These are phyloP conservation scores for Heimioporus retisporus DNA, from an alignment of 1,284 basidiomycete genomes.

Conservation along the genomic window DNA sequence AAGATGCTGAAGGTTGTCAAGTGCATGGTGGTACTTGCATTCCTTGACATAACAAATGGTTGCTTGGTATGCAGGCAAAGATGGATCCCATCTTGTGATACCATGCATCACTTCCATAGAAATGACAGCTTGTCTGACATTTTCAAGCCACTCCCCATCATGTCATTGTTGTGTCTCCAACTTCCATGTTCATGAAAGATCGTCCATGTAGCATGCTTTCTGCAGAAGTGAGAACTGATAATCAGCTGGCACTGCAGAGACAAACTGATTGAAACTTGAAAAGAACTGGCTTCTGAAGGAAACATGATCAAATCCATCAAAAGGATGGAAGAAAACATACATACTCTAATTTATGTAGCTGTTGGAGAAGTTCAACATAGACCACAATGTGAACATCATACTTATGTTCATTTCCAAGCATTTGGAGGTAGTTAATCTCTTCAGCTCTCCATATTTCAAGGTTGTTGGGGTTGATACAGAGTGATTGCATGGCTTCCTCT, in stretches of 20 bases:
- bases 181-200: not conserved
- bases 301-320: not conserved
- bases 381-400: not conserved
- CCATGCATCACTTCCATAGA: not conserved
- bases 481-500: not conserved
- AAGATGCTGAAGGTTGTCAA: not conserved
- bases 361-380: not conserved
- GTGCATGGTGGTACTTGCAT: not conserved
- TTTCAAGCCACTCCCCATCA: not conserved
- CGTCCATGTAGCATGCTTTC: no score
- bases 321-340: no score
- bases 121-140: not conserved
- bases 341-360: not conserved
- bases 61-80: not conserved
- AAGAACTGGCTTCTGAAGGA: not conserved
- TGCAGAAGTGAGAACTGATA: not conserved
- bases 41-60: not conserved
- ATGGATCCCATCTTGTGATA: not conserved
- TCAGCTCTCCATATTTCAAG: not conserved
- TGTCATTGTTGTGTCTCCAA: not conserved
- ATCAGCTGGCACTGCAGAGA: not conserved
- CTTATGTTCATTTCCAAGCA: not conserved
- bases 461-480: not conserved
- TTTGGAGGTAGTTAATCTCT: not conserved
- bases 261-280: not conserved